A percentile compares a stretch with the other conserved stretches of the same genome.
Evolutionary conservation across 148 eudicot species (phyloP).

Genomic region (Rhododendron ferrugineum): DNA sequence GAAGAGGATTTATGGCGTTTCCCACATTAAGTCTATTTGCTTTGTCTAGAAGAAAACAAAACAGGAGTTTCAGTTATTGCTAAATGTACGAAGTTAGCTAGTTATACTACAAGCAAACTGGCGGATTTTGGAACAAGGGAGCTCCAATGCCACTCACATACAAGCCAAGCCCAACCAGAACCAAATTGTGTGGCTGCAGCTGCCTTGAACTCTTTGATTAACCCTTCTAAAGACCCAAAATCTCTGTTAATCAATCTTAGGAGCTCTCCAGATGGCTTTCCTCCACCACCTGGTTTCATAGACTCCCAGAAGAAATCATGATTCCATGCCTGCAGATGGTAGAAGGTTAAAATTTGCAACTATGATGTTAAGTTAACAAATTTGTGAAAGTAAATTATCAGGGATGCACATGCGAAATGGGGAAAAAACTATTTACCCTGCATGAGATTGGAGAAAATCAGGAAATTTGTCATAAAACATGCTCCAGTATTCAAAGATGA

Average conservation of each 20-base stretch:
- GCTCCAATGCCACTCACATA: constrained; percentile 45
- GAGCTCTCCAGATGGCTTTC: constrained; percentile 87
- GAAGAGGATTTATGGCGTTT: constrained; percentile 73
- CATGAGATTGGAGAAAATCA: neutral
- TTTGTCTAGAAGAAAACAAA: constrained; percentile 48
- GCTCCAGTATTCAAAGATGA: neutral
- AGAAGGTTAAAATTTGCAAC: neutral
- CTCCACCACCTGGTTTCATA: constrained; percentile 94
- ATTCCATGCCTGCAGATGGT: constrained; percentile 66
- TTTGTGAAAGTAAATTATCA: neutral
- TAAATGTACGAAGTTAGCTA: neutral
- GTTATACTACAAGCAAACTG: too few species aligned
- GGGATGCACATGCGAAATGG: neutral
- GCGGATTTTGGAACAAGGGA: neutral
- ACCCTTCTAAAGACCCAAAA: constrained; percentile 81
- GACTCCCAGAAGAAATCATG: constrained; percentile 96
- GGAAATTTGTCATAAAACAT: neutral
- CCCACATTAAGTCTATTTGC: constrained; percentile 56
- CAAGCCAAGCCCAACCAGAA: constrained; percentile 99
- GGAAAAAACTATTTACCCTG: too few species aligned
- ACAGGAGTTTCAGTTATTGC: neutral
- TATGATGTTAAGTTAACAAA: neutral
- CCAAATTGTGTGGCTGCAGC: constrained; percentile 94
- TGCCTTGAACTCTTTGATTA: constrained; percentile 66
- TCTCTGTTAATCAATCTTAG: constrained; percentile 67